Evolutionary conservation across 345 rosid genomes (phyloP).

Genomic region (Microthlaspi erraticum): DNA sequence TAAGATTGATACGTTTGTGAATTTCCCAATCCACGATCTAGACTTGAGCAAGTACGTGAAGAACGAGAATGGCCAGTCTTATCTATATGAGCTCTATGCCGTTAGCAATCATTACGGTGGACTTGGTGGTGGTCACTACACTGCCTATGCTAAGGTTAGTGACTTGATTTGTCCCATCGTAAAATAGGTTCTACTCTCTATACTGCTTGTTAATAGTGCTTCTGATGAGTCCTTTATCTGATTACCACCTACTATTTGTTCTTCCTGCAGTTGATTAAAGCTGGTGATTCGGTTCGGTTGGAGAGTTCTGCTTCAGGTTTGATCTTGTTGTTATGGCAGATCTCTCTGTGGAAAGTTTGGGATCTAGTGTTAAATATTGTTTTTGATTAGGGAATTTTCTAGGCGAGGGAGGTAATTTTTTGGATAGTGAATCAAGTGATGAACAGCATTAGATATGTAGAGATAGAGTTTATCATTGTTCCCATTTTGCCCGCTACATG

Average conservation of each 20-base stretch:
- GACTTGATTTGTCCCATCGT: not conserved
- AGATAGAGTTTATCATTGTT: not conserved
- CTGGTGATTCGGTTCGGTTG: slow-evolving; percentile 8
- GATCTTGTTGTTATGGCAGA: not conserved
- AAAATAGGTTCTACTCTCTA: not conserved
- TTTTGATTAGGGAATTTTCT: slow-evolving; percentile 2
- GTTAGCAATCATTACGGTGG: slow-evolving; percentile 98
- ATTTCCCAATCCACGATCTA: slow-evolving; percentile 84
- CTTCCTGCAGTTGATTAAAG: slow-evolving; percentile 64
- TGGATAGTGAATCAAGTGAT: slow-evolving; percentile 22
- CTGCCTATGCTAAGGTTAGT: slow-evolving; percentile 93
- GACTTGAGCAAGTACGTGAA: slow-evolving; percentile 83
- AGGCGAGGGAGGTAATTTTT: slow-evolving; percentile 26
- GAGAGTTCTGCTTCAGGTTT: slow-evolving; percentile 23
- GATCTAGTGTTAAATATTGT: slow-evolving; percentile 8
- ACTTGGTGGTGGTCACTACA: slow-evolving; percentile 97
- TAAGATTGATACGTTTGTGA: slow-evolving; percentile 88
- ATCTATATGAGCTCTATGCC: slow-evolving; percentile 79
- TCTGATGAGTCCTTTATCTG: slow-evolving; percentile 4
- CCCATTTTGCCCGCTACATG: no score
- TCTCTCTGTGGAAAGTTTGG: slow-evolving; percentile 7
- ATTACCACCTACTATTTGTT: slow-evolving; percentile 25
- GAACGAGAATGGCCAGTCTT: slow-evolving; percentile 62
- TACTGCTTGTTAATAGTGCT: not conserved
- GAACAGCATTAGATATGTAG: slow-evolving; percentile 17